Percentiles rank a stretch among this genome's conserved stretches.
phyloP scores from a whole-genome alignment of 768 basidiomycete genomes.

The Cystobasidium onofrii region DNA sequence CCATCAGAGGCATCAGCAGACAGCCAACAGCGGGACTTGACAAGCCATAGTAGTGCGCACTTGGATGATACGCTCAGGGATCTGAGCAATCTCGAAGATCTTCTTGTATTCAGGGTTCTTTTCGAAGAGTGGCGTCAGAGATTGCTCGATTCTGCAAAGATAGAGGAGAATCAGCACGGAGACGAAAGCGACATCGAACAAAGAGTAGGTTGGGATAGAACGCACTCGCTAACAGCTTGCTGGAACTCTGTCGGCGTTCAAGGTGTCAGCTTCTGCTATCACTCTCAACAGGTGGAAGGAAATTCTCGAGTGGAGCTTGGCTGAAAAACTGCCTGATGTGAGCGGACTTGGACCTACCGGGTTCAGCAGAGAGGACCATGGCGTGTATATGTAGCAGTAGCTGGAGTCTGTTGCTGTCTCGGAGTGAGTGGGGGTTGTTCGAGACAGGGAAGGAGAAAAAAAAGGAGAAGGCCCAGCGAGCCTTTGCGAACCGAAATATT shows the following conservation, averaged over 20 bases:
- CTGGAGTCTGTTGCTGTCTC: not conserved
- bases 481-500: too few species aligned
- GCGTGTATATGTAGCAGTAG: not conserved
- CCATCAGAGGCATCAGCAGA: constrained; percentile 44
- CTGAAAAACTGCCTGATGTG: not conserved
- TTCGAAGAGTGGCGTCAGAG: constrained; percentile 59
- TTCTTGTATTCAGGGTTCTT: constrained; percentile 62
- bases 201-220: not conserved
- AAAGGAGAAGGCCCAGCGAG: too few species aligned
- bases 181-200: not conserved
- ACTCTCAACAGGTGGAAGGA: too few species aligned
- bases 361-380: not conserved
- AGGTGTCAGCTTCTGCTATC: not conserved
- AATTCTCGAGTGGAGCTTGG: not conserved
- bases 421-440: too few species aligned
- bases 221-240: constrained; percentile 21
- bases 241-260: constrained; percentile 16
- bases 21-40: constrained; percentile 49
- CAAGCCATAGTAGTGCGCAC: not conserved
- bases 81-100: constrained; percentile 55
- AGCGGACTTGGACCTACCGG: not conserved
- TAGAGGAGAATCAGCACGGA: not conserved
- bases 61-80: constrained; percentile 49
- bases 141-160: constrained; percentile 50
- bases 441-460: too few species aligned